These are phyloP conservation scores for Candida sakaeoensis DNA, from an alignment of 805 yeast species.

Conservation along the genomic window DNA sequence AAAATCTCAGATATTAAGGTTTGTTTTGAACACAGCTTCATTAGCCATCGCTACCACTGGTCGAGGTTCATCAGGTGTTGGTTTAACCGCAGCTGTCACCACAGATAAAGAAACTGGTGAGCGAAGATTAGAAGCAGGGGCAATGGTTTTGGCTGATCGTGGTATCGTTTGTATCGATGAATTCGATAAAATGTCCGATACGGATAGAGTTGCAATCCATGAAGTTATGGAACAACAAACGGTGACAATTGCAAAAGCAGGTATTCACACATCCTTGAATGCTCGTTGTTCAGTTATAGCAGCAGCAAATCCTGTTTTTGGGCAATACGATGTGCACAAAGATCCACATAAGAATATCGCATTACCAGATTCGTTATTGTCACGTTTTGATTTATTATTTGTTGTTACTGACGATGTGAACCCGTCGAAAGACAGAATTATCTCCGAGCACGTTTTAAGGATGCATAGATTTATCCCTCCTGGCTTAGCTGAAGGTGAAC, in stretches of 20 bases:
- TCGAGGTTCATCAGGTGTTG: constrained; percentile 99
- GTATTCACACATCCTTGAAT: constrained; percentile 92
- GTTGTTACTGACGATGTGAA: constrained; percentile 95
- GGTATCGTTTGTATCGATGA: constrained; percentile 98
- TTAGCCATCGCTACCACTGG: constrained; percentile 98
- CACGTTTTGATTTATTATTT: constrained; percentile 93
- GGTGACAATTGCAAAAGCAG: constrained; percentile 96
- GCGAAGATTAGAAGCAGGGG: constrained; percentile 95
- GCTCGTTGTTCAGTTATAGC: constrained; percentile 97
- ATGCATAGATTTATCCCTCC: constrained; percentile 89
- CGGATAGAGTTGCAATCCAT: constrained; percentile 96
- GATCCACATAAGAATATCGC: constrained; percentile 97
- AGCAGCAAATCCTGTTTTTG: constrained; percentile 96
- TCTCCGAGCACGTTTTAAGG: constrained; percentile 90
- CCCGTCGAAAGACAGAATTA: constrained; percentile 75
- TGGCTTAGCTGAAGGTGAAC: constrained; percentile 90
- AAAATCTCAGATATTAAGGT: constrained; percentile 90
- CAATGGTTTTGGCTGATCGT: constrained; percentile 97
- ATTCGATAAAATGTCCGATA: constrained; percentile 96
- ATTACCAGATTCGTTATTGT: constrained; percentile 89
- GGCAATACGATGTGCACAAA: constrained; percentile 92
- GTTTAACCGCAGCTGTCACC: constrained; percentile 98
- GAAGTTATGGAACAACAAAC: constrained; percentile 99
- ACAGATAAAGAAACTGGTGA: constrained; percentile 97
- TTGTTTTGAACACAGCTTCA: constrained; percentile 91